Percentiles rank a stretch among this genome's conserved stretches.
phyloP scores from a whole-genome alignment of 129 eudicot species.

The Tagetes patula region DNA sequence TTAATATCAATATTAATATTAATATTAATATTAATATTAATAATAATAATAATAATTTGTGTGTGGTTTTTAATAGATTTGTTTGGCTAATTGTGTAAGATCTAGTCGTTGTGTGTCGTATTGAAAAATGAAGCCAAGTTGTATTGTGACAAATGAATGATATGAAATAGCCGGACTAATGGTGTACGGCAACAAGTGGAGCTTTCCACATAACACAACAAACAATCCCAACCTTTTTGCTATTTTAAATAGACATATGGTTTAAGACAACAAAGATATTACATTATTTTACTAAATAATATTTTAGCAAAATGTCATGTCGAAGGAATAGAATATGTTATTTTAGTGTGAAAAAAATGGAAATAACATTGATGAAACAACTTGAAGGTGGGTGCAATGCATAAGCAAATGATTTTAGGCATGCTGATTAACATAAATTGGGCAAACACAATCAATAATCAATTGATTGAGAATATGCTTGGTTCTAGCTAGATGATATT shows the following conservation, averaged over 20 bases:
- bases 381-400: too few species aligned
- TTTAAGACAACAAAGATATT: neutral
- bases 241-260: neutral
- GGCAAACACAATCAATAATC: too few species aligned
- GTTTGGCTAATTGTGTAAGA: neutral
- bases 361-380: too few species aligned
- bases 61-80: neutral
- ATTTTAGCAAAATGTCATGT: neutral
- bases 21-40: neutral
- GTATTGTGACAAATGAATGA: constrained; percentile 25
- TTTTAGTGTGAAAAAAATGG: too few species aligned
- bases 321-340: too few species aligned
- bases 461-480: too few species aligned
- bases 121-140: constrained; percentile 7
- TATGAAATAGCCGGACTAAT: constrained; percentile 25
- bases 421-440: too few species aligned
- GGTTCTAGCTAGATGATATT: too few species aligned
- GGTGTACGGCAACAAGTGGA: constrained; percentile 39
- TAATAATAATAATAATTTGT: neutral
- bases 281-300: neutral
- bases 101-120: neutral
- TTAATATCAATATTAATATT: too few species aligned
- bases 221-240: constrained; percentile 31
- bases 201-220: constrained; percentile 30
- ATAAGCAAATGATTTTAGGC: too few species aligned